A percentile compares a stretch with the other conserved stretches of the same genome.
Conservation (phyloP, 495 filamentous ascomycete species). For the Talaromyces thailandensis region DNA sequence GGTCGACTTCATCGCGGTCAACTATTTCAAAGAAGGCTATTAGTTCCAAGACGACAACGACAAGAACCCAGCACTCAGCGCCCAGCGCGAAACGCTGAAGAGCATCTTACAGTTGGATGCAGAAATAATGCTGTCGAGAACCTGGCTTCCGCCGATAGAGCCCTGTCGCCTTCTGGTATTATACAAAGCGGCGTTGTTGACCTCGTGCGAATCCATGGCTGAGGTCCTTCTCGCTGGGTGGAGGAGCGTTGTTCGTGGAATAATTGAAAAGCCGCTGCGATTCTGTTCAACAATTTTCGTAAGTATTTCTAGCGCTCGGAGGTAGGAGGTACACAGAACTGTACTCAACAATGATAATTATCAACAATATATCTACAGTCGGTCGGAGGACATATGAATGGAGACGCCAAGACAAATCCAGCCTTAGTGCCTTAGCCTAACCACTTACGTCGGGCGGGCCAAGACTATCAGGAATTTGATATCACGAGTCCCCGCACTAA, state of each 20-base stretch:
- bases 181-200: constrained; percentile 43
- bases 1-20: constrained; percentile 92
- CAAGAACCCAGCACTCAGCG: neutral
- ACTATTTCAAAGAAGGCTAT: constrained; percentile 44
- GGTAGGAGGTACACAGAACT: neutral
- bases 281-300: neutral
- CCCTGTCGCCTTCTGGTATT: constrained; percentile 37
- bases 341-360: neutral
- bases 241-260: neutral
- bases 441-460: neutral
- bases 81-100: neutral
- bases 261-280: neutral
- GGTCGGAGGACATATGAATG: neutral
- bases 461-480: constrained; percentile 25
- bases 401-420: neutral
- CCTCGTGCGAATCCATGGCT: constrained; percentile 29
- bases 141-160: constrained; percentile 72
- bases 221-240: neutral
- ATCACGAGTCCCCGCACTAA: constrained; percentile 42
- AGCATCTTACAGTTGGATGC: constrained; percentile 79
- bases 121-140: constrained; percentile 92
- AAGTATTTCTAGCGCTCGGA: neutral
- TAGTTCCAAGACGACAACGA: constrained; percentile 9
- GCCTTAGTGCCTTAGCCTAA: constrained; percentile 1
- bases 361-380: neutral